A percentile compares a stretch with the other conserved stretches of the same genome.
These are phyloP conservation scores for Hsuehochloa calcarea DNA, from an alignment of 176 grass and related monocot species.

Conservation along the genomic window DNA sequence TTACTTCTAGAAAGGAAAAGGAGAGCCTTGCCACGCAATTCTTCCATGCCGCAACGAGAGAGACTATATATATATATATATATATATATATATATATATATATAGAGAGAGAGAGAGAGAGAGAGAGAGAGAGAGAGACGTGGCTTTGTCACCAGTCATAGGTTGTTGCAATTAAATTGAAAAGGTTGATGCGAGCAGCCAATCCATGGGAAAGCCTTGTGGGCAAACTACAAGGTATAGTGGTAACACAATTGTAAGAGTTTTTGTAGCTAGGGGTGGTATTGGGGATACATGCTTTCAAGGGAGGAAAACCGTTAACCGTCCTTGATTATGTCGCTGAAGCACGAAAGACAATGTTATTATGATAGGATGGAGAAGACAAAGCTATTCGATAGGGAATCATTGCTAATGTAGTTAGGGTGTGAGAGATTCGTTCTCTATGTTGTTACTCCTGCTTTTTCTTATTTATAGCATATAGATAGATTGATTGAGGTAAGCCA, in stretches of 20 bases:
- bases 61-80: too few species aligned
- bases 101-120: too few species aligned
- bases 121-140: background rate
- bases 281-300: background rate
- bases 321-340: background rate
- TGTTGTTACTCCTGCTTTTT: background rate
- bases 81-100: too few species aligned
- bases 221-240: background rate
- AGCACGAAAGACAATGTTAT: background rate
- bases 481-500: background rate
- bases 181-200: background rate
- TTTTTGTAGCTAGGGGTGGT: too few species aligned
- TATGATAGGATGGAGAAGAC: background rate
- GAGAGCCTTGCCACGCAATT: constrained; percentile 32
- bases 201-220: background rate
- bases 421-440: background rate
- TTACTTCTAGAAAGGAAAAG: constrained; percentile 34
- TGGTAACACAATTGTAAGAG: too few species aligned
- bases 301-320: background rate
- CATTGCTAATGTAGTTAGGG: background rate
- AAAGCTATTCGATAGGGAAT: background rate
- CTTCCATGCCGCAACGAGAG: background rate
- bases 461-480: background rate
- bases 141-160: constrained; percentile 1
- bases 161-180: constrained; percentile 23